Evolutionary conservation across 2,329 filamentous ascomycete genomes (phyloP).

Genomic region (Berkeleyomyces rouxiae): DNA sequence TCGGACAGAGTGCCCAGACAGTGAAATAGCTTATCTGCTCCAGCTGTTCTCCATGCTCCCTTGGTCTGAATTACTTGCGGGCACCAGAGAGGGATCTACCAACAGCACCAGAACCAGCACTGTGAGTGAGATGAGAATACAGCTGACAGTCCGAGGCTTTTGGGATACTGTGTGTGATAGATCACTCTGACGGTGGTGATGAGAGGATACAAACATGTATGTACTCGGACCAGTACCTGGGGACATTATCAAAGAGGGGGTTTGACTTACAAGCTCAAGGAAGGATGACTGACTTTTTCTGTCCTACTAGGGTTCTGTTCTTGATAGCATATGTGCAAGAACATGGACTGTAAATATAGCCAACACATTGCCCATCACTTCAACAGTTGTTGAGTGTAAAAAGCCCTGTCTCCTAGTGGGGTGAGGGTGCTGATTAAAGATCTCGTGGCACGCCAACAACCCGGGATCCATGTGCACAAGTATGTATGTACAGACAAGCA

Average conservation of each 20-base stretch:
- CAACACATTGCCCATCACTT: neutral
- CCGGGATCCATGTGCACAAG: no score
- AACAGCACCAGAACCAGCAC: neutral
- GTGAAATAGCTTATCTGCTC: slow-evolving; percentile 2
- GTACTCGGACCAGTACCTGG: no score
- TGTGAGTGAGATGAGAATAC: neutral
- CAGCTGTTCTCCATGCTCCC: neutral
- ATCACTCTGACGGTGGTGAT: no score
- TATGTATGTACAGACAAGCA: neutral
- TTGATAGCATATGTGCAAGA: neutral
- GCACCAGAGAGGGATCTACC: neutral
- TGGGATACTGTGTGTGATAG: neutral
- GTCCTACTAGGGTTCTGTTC: neutral
- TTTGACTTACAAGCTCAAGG: neutral
- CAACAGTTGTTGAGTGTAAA: neutral
- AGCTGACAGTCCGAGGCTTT: neutral
- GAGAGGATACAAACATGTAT: no score
- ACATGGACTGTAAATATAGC: neutral
- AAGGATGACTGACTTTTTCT: neutral
- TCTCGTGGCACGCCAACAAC: neutral
- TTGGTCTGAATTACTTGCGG: neutral
- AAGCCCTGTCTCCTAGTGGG: neutral
- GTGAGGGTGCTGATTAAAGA: neutral
- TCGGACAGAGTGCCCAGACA: slow-evolving; percentile 6
- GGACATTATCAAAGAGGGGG: neutral